Percentiles rank a stretch among this genome's conserved stretches.
Evolutionary conservation across 129 eudicot species (phyloP).

Genomic region (Gnaphalium uliginosum): DNA sequence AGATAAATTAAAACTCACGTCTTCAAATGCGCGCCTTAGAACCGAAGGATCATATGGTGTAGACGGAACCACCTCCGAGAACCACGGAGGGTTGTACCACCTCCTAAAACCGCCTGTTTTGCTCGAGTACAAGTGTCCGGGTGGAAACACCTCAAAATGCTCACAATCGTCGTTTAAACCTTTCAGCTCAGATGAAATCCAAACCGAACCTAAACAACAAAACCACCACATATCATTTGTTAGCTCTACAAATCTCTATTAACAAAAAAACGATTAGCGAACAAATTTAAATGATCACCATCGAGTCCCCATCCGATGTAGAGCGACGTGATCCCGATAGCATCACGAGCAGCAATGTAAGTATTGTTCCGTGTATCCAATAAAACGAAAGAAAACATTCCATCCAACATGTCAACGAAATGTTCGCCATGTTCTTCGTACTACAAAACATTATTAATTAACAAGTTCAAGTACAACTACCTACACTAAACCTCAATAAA

Average conservation of each 20-base stretch:
- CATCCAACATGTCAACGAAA: constrained; percentile 88
- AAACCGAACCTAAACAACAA: constrained; percentile 66
- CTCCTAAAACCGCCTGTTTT: constrained; percentile 57
- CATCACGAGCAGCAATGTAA: constrained; percentile 89
- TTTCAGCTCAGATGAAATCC: constrained; percentile 88
- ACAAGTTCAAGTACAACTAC: constrained; percentile 1
- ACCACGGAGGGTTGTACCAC: constrained; percentile 97
- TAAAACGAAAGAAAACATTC: constrained; percentile 88
- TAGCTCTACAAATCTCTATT: not conserved
- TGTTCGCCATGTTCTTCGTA: constrained; percentile 84
- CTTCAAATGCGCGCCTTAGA: constrained; percentile 76
- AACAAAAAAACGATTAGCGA: not conserved
- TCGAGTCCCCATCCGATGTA: constrained; percentile 97
- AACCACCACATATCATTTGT: not conserved
- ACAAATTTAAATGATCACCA: constrained; percentile 36
- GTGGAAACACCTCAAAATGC: constrained; percentile 87
- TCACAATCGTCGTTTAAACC: constrained; percentile 87
- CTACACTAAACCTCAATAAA: not conserved
- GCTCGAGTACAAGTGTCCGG: constrained; percentile 89
- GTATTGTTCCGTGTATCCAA: constrained; percentile 79
- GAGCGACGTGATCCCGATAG: constrained; percentile 82
- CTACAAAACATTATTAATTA: constrained; percentile 39
- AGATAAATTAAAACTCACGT: constrained; percentile 41
- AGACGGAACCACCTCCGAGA: constrained; percentile 75
- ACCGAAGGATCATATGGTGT: constrained; percentile 78